Conservation (phyloP, 495 filamentous ascomycete genomes). For the Trichoderma asperelloides region DNA sequence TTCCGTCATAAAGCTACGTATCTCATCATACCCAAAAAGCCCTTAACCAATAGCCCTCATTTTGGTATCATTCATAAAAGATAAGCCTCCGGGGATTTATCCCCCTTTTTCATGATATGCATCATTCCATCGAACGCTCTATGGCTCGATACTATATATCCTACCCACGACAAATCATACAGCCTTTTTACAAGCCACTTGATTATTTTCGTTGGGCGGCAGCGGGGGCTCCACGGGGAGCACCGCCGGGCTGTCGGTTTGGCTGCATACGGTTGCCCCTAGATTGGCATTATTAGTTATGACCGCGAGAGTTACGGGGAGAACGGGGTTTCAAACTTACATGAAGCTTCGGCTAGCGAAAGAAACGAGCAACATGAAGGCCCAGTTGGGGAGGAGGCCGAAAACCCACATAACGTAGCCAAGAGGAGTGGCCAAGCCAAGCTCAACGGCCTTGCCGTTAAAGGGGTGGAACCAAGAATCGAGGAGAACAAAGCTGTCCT, state of each 20-base stretch:
- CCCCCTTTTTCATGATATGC: background rate
- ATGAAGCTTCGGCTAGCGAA: slow-evolving; percentile 77
- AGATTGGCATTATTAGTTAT: background rate
- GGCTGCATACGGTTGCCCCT: slow-evolving; percentile 28
- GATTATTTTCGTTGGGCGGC: slow-evolving; percentile 7
- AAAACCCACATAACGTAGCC: slow-evolving; percentile 71
- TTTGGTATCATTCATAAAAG: slow-evolving; percentile 9
- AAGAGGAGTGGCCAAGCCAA: slow-evolving; percentile 52
- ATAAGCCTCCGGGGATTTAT: background rate
- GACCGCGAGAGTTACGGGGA: background rate
- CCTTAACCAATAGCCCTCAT: slow-evolving; percentile 11
- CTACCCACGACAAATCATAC: background rate
- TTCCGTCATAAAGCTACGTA: slow-evolving; percentile 8
- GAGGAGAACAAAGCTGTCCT: slow-evolving; percentile 48
- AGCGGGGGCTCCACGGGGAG: slow-evolving; percentile 14
- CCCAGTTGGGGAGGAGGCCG: slow-evolving; percentile 47
- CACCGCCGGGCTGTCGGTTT: slow-evolving; percentile 16
- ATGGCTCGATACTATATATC: slow-evolving; percentile 5
- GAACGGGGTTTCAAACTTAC: slow-evolving; percentile 31
- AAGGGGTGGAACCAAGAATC: slow-evolving; percentile 76
- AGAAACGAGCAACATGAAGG: slow-evolving; percentile 71
- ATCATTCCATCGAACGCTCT: background rate
- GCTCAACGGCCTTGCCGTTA: slow-evolving; percentile 59
- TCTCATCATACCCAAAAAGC: slow-evolving; percentile 12
- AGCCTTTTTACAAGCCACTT: background rate